Conservation (phyloP, 805 yeast genomes). For the Nadsonia fulvescens region DNA sequence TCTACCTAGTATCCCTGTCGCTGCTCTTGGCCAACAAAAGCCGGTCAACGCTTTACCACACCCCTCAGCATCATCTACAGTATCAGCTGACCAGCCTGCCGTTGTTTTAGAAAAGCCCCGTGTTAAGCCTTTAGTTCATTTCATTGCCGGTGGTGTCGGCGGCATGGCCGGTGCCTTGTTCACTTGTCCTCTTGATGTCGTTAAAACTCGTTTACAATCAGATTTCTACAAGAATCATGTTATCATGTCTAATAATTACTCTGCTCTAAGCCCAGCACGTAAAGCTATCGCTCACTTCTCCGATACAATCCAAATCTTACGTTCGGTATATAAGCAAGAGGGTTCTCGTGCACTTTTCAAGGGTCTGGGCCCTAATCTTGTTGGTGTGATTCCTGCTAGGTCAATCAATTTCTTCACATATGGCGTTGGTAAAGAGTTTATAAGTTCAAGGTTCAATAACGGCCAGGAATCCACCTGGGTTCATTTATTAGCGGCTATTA, state of each 20-base stretch:
- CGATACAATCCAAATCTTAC: conserved; percentile 63
- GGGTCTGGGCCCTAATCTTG: conserved; percentile 91
- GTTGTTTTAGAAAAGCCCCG: conserved; percentile 10
- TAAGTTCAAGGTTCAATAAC: conserved; percentile 47
- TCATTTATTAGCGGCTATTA: conserved; percentile 70
- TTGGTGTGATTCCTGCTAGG: conserved; percentile 96
- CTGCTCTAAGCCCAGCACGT: conserved; percentile 16
- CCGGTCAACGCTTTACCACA: no score
- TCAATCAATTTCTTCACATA: conserved; percentile 92
- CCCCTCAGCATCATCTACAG: no score
- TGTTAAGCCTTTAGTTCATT: conserved; percentile 31
- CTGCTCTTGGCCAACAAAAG: no score
- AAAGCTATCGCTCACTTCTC: conserved; percentile 51
- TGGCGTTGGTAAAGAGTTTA: conserved; percentile 72
- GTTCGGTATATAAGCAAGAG: conserved; percentile 50
- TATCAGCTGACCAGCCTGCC: conserved; percentile 1
- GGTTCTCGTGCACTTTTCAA: conserved; percentile 78
- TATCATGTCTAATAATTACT: conserved; percentile 11
- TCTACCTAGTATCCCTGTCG: no score
- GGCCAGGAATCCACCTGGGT: conserved; percentile 72
- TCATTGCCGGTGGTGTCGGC: conserved; percentile 41
- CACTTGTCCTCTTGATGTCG: conserved; percentile 92
- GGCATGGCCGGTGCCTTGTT: conserved; percentile 96
- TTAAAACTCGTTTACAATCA: conserved; percentile 85
- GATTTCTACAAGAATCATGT: conserved; percentile 36